A percentile compares a stretch with the other conserved stretches of the same genome.
phyloP scores from a whole-genome alignment of 148 eudicot genomes.

The Vaccinium corymbosum region DNA sequence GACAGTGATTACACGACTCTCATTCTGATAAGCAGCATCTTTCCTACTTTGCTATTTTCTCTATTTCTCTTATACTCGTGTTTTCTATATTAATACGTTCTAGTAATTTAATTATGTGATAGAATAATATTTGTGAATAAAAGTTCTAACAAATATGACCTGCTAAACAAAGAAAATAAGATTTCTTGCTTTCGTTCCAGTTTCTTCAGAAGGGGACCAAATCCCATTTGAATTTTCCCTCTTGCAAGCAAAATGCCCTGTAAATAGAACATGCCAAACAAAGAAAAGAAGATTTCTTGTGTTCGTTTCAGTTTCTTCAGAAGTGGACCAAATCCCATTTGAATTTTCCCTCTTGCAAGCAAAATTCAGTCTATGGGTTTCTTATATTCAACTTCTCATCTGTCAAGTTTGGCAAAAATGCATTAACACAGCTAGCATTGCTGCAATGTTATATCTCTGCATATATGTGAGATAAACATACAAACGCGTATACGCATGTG shows the following conservation, averaged over 20 bases:
- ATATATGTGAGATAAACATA: background rate
- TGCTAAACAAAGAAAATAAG: constrained; percentile 11
- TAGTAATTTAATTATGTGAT: too few relatives aligned
- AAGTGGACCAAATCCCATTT: constrained; percentile 23
- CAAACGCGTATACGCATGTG: background rate
- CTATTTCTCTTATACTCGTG: too few relatives aligned
- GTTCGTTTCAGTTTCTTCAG: background rate
- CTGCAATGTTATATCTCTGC: constrained; percentile 22
- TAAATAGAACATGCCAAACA: constrained; percentile 16
- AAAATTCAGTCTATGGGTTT: constrained; percentile 16
- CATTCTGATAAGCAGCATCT: too few relatives aligned
- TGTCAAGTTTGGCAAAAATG: constrained; percentile 52
- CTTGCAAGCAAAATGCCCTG: constrained; percentile 32
- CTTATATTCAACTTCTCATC: constrained; percentile 26
- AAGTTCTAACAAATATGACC: too few relatives aligned
- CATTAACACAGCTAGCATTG: constrained; percentile 25
- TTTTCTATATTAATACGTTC: too few relatives aligned
- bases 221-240: constrained; percentile 21
- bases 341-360: constrained; percentile 25
- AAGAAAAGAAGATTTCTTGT: background rate
- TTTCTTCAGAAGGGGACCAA: constrained; percentile 25
- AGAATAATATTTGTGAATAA: too few relatives aligned
- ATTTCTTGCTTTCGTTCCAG: background rate
- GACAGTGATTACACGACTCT: too few relatives aligned
- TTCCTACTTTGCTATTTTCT: too few relatives aligned